Evolutionary conservation across 495 filamentous ascomycete species (phyloP), one percentile per base, ranked within the genome.

Genomic region (Monascus purpureus): DNA sequence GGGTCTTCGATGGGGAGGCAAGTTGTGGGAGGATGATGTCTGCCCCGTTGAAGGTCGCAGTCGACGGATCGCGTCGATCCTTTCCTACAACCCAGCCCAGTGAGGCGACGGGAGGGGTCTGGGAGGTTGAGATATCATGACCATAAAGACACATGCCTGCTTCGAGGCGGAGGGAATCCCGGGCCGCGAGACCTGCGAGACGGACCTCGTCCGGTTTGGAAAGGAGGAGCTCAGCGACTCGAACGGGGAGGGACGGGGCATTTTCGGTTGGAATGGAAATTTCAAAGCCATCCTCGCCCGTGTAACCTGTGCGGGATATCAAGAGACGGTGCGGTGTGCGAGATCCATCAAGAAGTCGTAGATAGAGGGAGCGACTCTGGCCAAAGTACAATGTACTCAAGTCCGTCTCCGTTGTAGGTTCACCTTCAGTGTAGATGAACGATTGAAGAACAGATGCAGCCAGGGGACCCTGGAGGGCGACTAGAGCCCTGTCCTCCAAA

Each of bases 111-210:
- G 83, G 82, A 1, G 92, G 90, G 3, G 92, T 93, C 13, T 80
- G 93, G 2, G 65, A 61, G 37, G 93, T 92, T 47, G 92, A 73
- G 27, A 97, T 71, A 57, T 97, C 90, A 52, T 94, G 85, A n/a
- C 90, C 90, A 62, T 96, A 96, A 15, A 96, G 72, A 56, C 84
- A 96, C 87, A 97, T 88, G 30, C 90, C 90, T 1, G 92, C 90
- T 57, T 97, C 90, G 6, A 97, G 73, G 12, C 90, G 74, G 38
- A 97, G 70, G 42, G 78, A 90, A 54, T 97, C 92, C 35, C 90
- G 71, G 4, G 90, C 85, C 3, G 85, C 90, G 1, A 97, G 67
- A 8, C 90, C 90, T 14, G 87, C 84, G 6, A 95, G 61, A 36
- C 76, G 77, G 11, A 93, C 55, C 35, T 65, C 63, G 27, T 80